Evolutionary conservation across 176 grass and related monocot genomes (phyloP).

Genomic region (Bonia amplexicaulis): DNA sequence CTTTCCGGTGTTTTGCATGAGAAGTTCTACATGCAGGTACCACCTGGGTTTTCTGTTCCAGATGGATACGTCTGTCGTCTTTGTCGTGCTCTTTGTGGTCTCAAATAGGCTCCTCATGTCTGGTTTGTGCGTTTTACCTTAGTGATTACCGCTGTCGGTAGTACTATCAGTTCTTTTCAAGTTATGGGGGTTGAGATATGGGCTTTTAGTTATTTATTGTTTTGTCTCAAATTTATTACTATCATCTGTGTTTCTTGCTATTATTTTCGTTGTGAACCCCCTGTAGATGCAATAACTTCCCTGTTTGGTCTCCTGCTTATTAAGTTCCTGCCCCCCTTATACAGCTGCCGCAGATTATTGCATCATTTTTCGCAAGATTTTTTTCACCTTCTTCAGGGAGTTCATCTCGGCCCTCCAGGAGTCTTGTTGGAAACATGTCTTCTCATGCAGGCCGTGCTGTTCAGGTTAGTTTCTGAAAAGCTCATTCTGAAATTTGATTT

Average conservation of each 20-base stretch:
- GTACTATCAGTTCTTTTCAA: not conserved
- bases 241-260: not conserved
- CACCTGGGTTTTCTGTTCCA: too few relatives aligned
- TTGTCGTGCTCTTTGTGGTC: too few relatives aligned
- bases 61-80: too few relatives aligned
- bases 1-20: too few relatives aligned
- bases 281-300: not conserved
- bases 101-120: too few relatives aligned
- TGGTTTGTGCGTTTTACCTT: too few relatives aligned
- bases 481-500: slow-evolving; percentile 8
- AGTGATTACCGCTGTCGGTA: too few relatives aligned
- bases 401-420: slow-evolving; percentile 43
- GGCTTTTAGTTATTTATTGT: not conserved
- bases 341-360: slow-evolving; percentile 53
- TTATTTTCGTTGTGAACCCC: not conserved
- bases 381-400: slow-evolving; percentile 30
- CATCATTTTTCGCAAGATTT: slow-evolving; percentile 57
- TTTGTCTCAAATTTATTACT: slow-evolving; percentile 8
- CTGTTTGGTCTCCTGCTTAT: slow-evolving; percentile 16
- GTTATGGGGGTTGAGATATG: not conserved
- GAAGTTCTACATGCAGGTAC: too few relatives aligned
- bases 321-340: not conserved
- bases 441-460: slow-evolving; percentile 29
- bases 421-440: slow-evolving; percentile 39
- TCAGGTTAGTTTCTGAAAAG: slow-evolving; percentile 43